These are phyloP conservation scores for Prunus salicina DNA, from an alignment of 306 rosid genomes.

Conservation along the genomic window DNA sequence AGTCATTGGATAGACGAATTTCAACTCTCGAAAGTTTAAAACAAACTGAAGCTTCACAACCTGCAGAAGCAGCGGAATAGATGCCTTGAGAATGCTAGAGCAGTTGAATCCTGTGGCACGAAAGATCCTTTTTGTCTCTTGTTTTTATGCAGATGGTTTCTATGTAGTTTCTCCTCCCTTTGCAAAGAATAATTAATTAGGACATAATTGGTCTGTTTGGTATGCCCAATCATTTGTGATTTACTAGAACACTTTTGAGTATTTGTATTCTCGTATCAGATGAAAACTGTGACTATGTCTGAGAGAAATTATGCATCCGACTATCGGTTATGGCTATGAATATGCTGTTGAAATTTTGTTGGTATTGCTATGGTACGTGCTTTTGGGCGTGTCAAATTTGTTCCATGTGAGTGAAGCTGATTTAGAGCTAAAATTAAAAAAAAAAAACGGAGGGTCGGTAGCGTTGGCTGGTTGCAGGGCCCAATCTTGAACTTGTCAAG, in stretches of 20 bases:
- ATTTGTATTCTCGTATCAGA: constrained; percentile 1
- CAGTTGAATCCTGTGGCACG: constrained; percentile 22
- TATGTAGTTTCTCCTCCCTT: constrained; percentile 20
- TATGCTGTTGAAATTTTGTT: too few species aligned
- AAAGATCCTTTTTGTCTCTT: constrained; percentile 15
- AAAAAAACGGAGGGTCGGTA: too few species aligned
- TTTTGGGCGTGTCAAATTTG: not conserved
- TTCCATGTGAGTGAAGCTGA: not conserved
- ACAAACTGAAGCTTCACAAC: constrained; percentile 52
- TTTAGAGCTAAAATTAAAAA: too few species aligned
- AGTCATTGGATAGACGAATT: constrained; percentile 66
- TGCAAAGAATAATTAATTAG: constrained; percentile 35
- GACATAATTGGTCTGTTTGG: not conserved
- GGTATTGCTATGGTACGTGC: too few species aligned
- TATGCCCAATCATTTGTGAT: not conserved
- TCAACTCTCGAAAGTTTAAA: constrained; percentile 71
- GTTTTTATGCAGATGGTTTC: constrained; percentile 9
- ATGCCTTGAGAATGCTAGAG: constrained; percentile 4
- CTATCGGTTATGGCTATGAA: not conserved
- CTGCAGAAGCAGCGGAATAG: constrained; percentile 56
- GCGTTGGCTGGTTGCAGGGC: too few species aligned
- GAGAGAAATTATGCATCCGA: not conserved
- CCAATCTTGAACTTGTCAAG: too few species aligned
- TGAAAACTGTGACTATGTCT: not conserved
- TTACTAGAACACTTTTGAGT: not conserved